phyloP scores from a whole-genome alignment of 1,139 yeast genomes.

The Lodderomyces parapsilosis region DNA sequence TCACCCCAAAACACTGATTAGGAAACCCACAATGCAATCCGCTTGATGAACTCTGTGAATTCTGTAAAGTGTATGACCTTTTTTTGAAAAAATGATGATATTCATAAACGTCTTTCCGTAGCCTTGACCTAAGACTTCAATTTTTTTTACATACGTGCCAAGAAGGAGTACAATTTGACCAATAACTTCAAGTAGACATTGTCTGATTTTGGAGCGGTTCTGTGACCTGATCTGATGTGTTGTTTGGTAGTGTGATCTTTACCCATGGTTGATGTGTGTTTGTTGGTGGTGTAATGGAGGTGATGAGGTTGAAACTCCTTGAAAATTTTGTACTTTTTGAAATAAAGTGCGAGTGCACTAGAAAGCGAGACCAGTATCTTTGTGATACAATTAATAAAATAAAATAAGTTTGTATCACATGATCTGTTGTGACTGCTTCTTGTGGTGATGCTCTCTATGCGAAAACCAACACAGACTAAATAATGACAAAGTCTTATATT shows the following conservation, averaged over 20 bases:
- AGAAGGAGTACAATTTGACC: conserved; percentile 97
- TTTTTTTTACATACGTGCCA: conserved; percentile 98
- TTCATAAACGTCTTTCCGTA: conserved; percentile 9
- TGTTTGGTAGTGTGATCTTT: conserved; percentile 96
- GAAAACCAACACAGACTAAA: too few species aligned
- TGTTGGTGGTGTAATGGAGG: neutral
- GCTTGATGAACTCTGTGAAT: neutral
- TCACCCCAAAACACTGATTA: neutral
- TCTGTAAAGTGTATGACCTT: neutral
- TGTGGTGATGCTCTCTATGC: neutral
- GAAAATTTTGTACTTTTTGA: conserved; percentile 2
- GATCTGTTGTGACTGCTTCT: neutral
- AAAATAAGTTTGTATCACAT: neutral
- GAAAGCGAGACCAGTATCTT: too few species aligned
- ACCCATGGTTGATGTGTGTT: conserved; percentile 62
- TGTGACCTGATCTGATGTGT: conserved; percentile 94
- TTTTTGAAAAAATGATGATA: too few species aligned
- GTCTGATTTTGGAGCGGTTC: conserved; percentile 99
- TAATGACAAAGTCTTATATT: too few species aligned
- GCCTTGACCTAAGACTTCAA: neutral
- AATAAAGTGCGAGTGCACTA: too few species aligned
- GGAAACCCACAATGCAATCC: neutral
- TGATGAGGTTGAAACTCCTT: neutral
- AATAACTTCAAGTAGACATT: conserved; percentile 97
- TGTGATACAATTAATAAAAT: neutral